phyloP scores from a whole-genome alignment of 2,329 filamentous ascomycete species.

The Pseudocercospora musae region DNA sequence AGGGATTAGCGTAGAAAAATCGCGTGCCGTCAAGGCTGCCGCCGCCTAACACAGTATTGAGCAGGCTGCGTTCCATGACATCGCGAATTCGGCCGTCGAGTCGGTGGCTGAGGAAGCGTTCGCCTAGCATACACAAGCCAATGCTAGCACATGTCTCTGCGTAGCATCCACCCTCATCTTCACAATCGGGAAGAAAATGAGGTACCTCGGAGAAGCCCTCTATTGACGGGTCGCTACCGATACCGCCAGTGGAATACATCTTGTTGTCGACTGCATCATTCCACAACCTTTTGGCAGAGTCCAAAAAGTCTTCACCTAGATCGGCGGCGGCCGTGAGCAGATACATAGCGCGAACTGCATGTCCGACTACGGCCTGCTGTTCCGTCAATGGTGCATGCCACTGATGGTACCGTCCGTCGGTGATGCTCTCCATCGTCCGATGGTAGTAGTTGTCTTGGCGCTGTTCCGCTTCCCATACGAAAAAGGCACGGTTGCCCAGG shows the following conservation, averaged over 20 bases:
- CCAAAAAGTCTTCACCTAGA: constrained; percentile 1
- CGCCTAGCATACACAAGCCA: constrained; percentile 3
- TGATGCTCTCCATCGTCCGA: background rate
- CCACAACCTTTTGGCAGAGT: constrained; percentile 1
- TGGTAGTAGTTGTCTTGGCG: constrained; percentile 1
- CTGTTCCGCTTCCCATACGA: constrained; percentile 6
- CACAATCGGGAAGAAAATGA: constrained; percentile 5
- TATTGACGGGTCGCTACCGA: background rate
- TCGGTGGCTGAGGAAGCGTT: background rate
- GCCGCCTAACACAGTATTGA: background rate
- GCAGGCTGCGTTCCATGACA: constrained; percentile 5
- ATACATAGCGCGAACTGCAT: constrained; percentile 8
- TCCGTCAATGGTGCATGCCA: constrained; percentile 3
- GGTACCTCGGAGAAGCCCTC: constrained; percentile 4
- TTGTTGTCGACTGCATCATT: constrained; percentile 4
- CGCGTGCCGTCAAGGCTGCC: background rate
- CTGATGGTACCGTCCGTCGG: constrained; percentile 1
- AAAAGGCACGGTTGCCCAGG: constrained; percentile 2
- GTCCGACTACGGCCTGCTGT: constrained; percentile 1
- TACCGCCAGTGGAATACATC: constrained; percentile 5
- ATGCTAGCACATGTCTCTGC: constrained; percentile 7
- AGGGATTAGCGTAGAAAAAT: constrained; percentile 4
- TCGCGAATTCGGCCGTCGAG: constrained; percentile 2
- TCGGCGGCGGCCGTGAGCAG: constrained; percentile 6
- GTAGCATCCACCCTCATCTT: constrained; percentile 3